phyloP scores from a whole-genome alignment of 192 early-diverging fungal genomes.

The Spinellus fusiger region DNA sequence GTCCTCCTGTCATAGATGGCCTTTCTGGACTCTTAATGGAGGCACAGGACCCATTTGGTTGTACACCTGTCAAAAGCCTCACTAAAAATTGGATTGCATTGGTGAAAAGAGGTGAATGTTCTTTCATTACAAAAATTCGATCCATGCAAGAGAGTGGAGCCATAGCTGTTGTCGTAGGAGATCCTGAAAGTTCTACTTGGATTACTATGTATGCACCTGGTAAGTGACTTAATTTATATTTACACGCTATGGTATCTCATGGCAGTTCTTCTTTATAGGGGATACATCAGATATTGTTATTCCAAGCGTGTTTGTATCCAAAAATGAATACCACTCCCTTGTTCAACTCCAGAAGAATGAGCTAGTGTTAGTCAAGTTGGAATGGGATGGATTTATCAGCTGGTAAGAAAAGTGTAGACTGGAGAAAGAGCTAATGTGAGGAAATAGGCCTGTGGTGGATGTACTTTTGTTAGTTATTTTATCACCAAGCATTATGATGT shows the following conservation, averaged over 20 bases:
- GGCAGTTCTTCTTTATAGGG: constrained; percentile 37
- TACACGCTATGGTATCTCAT: not conserved
- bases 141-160: constrained; percentile 86
- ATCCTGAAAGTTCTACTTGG: constrained; percentile 62
- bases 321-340: constrained; percentile 59
- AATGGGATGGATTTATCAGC: constrained; percentile 33
- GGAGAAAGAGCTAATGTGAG: not conserved
- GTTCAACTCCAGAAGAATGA: constrained; percentile 22
- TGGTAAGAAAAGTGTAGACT: constrained; percentile 22
- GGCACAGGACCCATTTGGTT: constrained; percentile 50
- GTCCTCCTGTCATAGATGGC: constrained; percentile 68
- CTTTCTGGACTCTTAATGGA: constrained; percentile 61
- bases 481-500: constrained; percentile 68
- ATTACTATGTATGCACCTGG: constrained; percentile 84
- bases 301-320: constrained; percentile 82
- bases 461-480: constrained; percentile 74
- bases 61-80: constrained; percentile 40
- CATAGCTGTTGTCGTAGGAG: constrained; percentile 82
- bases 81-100: constrained; percentile 70
- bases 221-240: constrained; percentile 15
- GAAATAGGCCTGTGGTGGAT: constrained; percentile 65
- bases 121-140: constrained; percentile 86
- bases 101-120: constrained; percentile 82
- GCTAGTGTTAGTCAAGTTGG: constrained; percentile 25
- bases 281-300: constrained; percentile 83